These are phyloP conservation scores for Phaeosphaeriaceae sp. DNA, from an alignment of 2,329 filamentous ascomycete genomes.

Conservation along the genomic window DNA sequence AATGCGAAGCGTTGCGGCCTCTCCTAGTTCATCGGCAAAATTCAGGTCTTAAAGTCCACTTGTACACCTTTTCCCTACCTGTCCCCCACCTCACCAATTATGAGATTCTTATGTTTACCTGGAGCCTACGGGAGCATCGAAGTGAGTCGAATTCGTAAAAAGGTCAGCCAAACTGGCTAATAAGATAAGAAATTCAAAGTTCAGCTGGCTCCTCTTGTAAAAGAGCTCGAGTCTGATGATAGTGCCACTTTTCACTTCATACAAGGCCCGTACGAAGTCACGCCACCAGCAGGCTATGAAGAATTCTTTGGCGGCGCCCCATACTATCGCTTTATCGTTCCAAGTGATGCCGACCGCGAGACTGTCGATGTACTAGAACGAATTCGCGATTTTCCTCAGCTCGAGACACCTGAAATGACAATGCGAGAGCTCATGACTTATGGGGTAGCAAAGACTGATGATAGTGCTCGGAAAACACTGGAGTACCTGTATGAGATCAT, in stretches of 20 bases:
- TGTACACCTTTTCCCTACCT: too few species aligned
- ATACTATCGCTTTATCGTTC: constrained; percentile 33
- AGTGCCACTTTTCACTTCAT: constrained; percentile 30
- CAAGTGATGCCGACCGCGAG: constrained; percentile 20
- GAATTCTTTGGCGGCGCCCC: constrained; percentile 38
- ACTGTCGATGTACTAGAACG: constrained; percentile 46
- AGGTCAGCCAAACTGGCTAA: neutral
- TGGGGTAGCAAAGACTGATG: constrained; percentile 42
- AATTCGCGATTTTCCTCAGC: constrained; percentile 62
- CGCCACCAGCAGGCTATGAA: constrained; percentile 31
- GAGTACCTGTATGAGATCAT: constrained; percentile 28
- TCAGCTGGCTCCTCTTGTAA: constrained; percentile 33
- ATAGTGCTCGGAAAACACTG: constrained; percentile 26
- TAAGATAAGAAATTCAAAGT: constrained; percentile 33
- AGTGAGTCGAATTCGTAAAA: constrained; percentile 11
- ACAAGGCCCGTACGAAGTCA: constrained; percentile 33
- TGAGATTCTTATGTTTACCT: constrained; percentile 32
- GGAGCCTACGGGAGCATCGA: constrained; percentile 36
- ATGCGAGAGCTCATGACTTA: constrained; percentile 58
- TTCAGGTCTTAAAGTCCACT: too few species aligned
- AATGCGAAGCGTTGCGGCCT: too few species aligned
- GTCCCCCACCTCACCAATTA: neutral
- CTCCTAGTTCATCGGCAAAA: too few species aligned
- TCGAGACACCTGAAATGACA: constrained; percentile 61
- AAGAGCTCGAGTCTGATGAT: constrained; percentile 30